Percentiles rank a stretch among this genome's conserved stretches.
Evolutionary conservation across 495 filamentous ascomycete genomes (phyloP).

Genomic region (Neurospora pannonica): DNA sequence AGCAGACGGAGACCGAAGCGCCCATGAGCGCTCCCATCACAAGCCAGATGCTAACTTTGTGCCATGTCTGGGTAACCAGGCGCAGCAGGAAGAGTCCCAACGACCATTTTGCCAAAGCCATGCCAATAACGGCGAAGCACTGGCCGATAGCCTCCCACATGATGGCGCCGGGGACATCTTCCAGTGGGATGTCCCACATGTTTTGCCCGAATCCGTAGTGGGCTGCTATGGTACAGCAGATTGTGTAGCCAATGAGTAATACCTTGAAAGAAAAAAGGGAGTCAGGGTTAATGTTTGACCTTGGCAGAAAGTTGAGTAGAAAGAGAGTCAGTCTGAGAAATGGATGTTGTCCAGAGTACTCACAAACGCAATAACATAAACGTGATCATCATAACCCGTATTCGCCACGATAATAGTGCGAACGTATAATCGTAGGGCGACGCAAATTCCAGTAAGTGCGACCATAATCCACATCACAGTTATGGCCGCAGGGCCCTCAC

Average conservation of each 20-base stretch:
- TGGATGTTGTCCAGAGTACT: neutral
- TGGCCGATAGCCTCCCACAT: constrained; percentile 32
- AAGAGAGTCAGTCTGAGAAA: neutral
- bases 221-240: constrained; percentile 3
- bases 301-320: neutral
- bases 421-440: neutral
- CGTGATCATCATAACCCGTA: neutral
- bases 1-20: constrained; percentile 4
- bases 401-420: neutral
- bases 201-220: constrained; percentile 26
- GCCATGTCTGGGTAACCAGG: constrained; percentile 25
- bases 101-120: constrained; percentile 30
- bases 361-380: neutral
- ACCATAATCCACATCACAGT: neutral
- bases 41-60: constrained; percentile 20
- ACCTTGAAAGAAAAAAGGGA: neutral
- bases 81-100: constrained; percentile 33
- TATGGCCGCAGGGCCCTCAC: neutral
- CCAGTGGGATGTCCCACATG: constrained; percentile 10
- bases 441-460: neutral
- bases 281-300: neutral
- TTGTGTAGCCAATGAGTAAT: constrained; percentile 6
- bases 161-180: constrained; percentile 20
- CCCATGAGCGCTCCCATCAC: constrained; percentile 10
- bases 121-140: constrained; percentile 29